Evolutionary conservation across 2,329 filamentous ascomycete species (phyloP), one percentile per base, ranked within the genome.

Genomic region (Graphilbum fragrans): DNA sequence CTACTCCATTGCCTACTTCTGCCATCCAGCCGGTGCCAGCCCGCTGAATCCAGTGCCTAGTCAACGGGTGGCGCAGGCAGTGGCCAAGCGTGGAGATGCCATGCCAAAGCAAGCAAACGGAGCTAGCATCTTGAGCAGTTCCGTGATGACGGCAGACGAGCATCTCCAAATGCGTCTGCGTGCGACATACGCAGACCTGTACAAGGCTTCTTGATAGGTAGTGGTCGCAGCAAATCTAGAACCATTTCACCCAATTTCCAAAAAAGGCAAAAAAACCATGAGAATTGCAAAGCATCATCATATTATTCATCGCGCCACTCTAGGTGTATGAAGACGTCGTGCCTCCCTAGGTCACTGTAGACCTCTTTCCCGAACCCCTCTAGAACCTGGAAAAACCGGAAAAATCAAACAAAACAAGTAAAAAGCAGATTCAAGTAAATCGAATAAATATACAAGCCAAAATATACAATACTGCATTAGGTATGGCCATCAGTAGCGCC

Each of bases 1-100:
- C 37, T 82, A 82, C 53, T 78, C 74, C 10, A 77, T 83, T 47
- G 79, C 72, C 7, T 82, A 74, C 58, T 83, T 83, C 59, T 80
- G 76, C 48, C 79, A 82, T 52, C 79, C 79, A 1, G 67, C 70
- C 5, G 64, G 71, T 8, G 57, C 61, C 2, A 69, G 67, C 9
- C 56, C 65, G 34, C 58, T 83, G 38, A 67, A 66, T 37, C 59
- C 72, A 2, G 74, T 82, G 36, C 78, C 78, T 9, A 82, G 77
- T 53, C 64, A 71, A 46, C 59, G 68, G 37, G 74, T 82, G 4
- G 58, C 53, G 41, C 66, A 63, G 41, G 56, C 56, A 27, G 61
- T 57, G 33, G 51, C 53, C 0, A 10, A 31, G 51, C 20, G 22
- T 18, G 14, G 19, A 31, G 3, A 35, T 39, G 20, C 21, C 39